phyloP scores from a whole-genome alignment of 495 filamentous ascomycete species.

The Pyrenula aspistea region DNA sequence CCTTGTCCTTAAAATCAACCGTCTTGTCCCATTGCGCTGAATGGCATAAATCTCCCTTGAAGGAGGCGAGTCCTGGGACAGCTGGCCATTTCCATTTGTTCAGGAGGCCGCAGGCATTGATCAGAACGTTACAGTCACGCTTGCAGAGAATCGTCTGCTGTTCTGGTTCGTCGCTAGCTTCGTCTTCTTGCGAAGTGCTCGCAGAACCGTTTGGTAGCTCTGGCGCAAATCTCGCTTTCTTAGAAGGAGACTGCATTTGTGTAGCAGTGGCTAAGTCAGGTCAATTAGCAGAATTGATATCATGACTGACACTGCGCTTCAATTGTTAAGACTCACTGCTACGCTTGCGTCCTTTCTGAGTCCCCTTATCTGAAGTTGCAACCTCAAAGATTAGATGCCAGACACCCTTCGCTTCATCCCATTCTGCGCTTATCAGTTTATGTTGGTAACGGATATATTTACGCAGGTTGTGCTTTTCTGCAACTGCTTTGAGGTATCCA shows the following conservation, averaged over 20 bases:
- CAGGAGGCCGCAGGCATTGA: constrained; percentile 35
- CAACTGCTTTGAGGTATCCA: constrained; percentile 12
- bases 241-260: too few relatives aligned
- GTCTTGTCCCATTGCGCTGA: constrained; percentile 40
- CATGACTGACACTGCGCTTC: too few relatives aligned
- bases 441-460: constrained; percentile 14
- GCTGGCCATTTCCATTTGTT: constrained; percentile 39
- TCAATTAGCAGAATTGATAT: too few relatives aligned
- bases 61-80: constrained; percentile 32
- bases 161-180: too few relatives aligned
- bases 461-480: constrained; percentile 10
- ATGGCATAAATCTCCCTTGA: constrained; percentile 40
- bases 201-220: too few relatives aligned
- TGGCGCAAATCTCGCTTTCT: too few relatives aligned
- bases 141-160: not conserved
- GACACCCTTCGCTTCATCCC: constrained; percentile 5
- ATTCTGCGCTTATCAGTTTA: constrained; percentile 7
- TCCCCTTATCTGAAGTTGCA: not conserved
- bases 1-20: constrained; percentile 34
- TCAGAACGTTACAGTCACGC: constrained; percentile 24
- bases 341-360: too few relatives aligned
- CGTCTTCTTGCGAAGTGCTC: too few relatives aligned
- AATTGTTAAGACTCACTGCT: too few relatives aligned
- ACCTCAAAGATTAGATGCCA: constrained; percentile 6
- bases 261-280: too few relatives aligned